These are phyloP conservation scores for Pestalotiopsis sp. DNA, from an alignment of 2,329 filamentous ascomycete species.

Conservation along the genomic window DNA sequence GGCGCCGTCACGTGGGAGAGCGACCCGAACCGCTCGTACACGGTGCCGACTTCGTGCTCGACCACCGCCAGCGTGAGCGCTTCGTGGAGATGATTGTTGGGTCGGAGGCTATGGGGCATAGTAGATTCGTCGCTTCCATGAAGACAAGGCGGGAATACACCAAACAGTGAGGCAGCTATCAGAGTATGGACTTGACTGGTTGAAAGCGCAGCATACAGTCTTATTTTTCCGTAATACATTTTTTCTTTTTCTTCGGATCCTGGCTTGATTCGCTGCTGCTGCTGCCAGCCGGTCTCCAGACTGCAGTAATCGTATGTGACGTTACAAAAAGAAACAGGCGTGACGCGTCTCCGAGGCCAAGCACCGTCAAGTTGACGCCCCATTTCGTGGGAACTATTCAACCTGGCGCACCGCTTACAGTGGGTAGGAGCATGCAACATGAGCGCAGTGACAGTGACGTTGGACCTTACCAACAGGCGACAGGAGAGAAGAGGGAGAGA, in stretches of 20 bases:
- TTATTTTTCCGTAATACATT: not conserved
- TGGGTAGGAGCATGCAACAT: too few relatives aligned
- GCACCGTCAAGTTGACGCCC: not conserved
- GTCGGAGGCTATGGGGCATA: not conserved
- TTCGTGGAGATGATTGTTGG: constrained; percentile 6
- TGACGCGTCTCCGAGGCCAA: not conserved
- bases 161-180: too few relatives aligned
- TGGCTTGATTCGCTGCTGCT: not conserved
- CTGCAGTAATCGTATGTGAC: not conserved
- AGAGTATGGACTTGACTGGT: too few relatives aligned
- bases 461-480: too few relatives aligned
- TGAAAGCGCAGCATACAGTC: not conserved
- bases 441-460: too few relatives aligned
- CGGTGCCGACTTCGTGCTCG: constrained; percentile 9
- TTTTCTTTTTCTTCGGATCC: not conserved
- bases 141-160: not conserved
- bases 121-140: not conserved
- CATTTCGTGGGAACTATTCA: not conserved
- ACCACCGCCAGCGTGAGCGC: constrained; percentile 7
- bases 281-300: not conserved
- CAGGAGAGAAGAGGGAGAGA: not conserved
- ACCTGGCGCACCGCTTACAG: not conserved
- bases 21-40: constrained; percentile 29
- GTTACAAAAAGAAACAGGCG: not conserved
- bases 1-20: constrained; percentile 51